These are phyloP conservation scores for Pistacia atlantica DNA, from an alignment of 345 rosid species.

Conservation along the genomic window DNA sequence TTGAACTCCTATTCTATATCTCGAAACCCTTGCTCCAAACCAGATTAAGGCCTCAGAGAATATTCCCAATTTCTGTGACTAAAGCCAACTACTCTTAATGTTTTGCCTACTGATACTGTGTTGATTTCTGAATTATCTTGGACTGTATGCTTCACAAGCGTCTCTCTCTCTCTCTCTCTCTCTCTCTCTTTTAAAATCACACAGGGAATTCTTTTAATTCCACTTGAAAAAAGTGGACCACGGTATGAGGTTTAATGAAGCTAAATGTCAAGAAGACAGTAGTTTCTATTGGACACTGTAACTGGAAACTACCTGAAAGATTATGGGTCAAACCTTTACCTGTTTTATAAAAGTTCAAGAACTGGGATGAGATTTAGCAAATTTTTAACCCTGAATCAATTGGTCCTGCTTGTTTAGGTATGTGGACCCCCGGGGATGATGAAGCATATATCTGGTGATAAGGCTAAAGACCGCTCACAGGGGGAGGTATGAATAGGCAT, in stretches of 20 bases:
- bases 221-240: background rate
- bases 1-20: background rate
- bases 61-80: background rate
- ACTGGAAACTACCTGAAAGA: background rate
- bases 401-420: constrained; percentile 47
- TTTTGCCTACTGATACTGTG: background rate
- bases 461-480: constrained; percentile 84
- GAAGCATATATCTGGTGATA: constrained; percentile 87
- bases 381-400: background rate
- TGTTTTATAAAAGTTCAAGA: background rate
- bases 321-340: background rate
- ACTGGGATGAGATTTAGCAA: background rate
- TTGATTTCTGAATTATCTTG: background rate
- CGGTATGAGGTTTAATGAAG: background rate
- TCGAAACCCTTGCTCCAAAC: background rate
- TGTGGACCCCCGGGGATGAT: constrained; percentile 98
- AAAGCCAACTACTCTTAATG: background rate
- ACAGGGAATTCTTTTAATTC: background rate
- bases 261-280: background rate
- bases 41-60: background rate
- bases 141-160: background rate
- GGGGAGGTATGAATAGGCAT: constrained; percentile 70
- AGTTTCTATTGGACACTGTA: background rate
- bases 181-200: background rate
- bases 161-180: background rate